Evolutionary conservation across 148 eudicot genomes (phyloP).

Genomic region (Agrostemma githago): DNA sequence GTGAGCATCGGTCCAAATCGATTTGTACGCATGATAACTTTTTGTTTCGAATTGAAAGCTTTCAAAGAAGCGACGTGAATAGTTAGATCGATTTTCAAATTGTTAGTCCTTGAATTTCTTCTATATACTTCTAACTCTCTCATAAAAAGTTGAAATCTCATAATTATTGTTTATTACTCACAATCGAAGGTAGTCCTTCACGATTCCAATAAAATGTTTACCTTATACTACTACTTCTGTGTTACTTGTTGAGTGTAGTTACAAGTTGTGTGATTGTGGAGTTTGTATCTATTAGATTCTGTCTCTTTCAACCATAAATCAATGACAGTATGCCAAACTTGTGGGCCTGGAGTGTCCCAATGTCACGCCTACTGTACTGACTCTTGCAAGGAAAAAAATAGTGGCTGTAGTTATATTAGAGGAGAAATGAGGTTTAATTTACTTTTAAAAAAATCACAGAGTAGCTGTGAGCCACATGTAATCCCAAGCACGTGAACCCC

Average conservation of each 20-base stretch:
- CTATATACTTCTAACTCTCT: not conserved
- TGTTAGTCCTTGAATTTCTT: not conserved
- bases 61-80: not conserved
- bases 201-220: too few relatives aligned
- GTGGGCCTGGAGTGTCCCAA: conserved; percentile 11
- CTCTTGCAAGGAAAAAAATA: not conserved
- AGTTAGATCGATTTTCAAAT: not conserved
- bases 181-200: too few relatives aligned
- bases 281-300: not conserved
- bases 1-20: too few relatives aligned
- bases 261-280: not conserved
- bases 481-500: conserved; percentile 15
- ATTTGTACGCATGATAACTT: not conserved
- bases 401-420: conserved; percentile 2
- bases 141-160: not conserved
- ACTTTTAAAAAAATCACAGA: not conserved
- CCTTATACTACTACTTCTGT: not conserved
- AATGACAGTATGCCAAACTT: not conserved
- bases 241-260: conserved; percentile 4
- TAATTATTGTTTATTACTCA: too few relatives aligned
- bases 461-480: conserved; percentile 5
- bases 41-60: not conserved
- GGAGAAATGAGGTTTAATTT: not conserved
- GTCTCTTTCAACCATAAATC: conserved; percentile 11
- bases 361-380: conserved; percentile 1